Conservation (phyloP, 306 rosid species). For the Alnus glutinosa region DNA sequence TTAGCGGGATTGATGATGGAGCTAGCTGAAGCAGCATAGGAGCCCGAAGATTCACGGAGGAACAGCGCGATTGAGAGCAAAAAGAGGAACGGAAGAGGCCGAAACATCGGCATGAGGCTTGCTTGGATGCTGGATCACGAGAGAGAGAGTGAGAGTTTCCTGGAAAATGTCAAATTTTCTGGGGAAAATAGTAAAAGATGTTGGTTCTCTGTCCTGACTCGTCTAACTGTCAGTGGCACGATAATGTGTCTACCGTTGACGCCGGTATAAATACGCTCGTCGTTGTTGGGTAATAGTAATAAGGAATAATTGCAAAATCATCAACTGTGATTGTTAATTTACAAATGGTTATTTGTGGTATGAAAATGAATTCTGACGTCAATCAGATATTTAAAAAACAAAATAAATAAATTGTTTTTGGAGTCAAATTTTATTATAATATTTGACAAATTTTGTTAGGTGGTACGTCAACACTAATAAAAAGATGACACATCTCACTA, state of each 20-base stretch:
- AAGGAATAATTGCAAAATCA: too few relatives aligned
- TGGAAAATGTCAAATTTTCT: slow-evolving; percentile 12
- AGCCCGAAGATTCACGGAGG: slow-evolving; percentile 39
- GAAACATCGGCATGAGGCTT: slow-evolving; percentile 34
- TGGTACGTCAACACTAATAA: too few relatives aligned
- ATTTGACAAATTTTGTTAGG: too few relatives aligned
- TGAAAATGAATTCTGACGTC: too few relatives aligned
- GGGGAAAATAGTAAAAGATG: not conserved
- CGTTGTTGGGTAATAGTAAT: not conserved
- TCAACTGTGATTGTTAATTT: too few relatives aligned
- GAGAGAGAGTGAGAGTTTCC: slow-evolving; percentile 19
- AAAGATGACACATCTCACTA: too few relatives aligned
- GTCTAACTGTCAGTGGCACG: not conserved
- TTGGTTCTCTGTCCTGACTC: not conserved
- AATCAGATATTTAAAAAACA: too few relatives aligned
- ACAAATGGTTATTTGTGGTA: too few relatives aligned
- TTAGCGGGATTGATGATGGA: slow-evolving; percentile 83
- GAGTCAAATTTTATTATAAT: too few relatives aligned
- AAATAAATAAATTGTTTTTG: too few relatives aligned
- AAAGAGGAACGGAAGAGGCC: slow-evolving; percentile 29
- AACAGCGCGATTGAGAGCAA: slow-evolving; percentile 39
- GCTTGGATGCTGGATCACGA: slow-evolving; percentile 21
- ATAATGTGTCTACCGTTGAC: not conserved
- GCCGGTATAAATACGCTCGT: not conserved
- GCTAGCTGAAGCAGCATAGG: slow-evolving; percentile 79